Conservation (phyloP, 768 basidiomycete genomes). For the Tricholoma saponaceum region DNA sequence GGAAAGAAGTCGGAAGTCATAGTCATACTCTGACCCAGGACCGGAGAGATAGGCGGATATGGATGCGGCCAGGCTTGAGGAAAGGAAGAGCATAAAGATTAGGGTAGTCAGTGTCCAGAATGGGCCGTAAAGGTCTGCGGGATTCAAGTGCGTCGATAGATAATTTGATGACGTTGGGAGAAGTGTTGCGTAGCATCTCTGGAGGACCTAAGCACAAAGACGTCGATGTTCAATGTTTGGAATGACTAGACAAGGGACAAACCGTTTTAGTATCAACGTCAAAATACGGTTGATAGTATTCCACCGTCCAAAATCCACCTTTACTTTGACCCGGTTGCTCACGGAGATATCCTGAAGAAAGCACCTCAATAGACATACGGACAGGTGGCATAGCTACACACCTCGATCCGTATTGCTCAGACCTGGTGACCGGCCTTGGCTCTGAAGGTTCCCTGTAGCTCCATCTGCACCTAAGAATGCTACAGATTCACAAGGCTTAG, state of each 20-base stretch:
- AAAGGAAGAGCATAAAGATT: constrained; percentile 89
- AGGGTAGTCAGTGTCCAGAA: constrained; percentile 98
- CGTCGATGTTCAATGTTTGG: not conserved
- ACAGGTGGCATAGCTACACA: constrained; percentile 17
- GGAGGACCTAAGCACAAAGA: constrained; percentile 49
- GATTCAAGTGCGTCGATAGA: constrained; percentile 57
- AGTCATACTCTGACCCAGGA: constrained; percentile 54
- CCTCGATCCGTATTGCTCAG: constrained; percentile 52
- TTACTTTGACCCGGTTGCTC: constrained; percentile 45
- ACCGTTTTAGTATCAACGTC: constrained; percentile 83
- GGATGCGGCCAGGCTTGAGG: constrained; percentile 86
- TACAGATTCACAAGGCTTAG: constrained; percentile 17
- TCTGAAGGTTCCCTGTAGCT: constrained; percentile 22
- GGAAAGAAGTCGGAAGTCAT: constrained; percentile 83
- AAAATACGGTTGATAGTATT: constrained; percentile 86
- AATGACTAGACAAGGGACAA: constrained; percentile 5
- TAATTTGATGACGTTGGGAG: constrained; percentile 69
- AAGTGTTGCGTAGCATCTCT: constrained; percentile 73
- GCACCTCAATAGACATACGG: not conserved
- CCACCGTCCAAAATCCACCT: constrained; percentile 72
- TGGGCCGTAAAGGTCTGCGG: constrained; percentile 82
- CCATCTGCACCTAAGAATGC: constrained; percentile 55
- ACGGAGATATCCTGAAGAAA: constrained; percentile 55
- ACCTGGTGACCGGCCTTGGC: constrained; percentile 30
- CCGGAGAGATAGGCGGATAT: constrained; percentile 82